Evolutionary conservation across 2,329 filamentous ascomycete species (phyloP), one percentile per base, ranked within the genome.

Genomic region (Scortechinia acanthostroma): DNA sequence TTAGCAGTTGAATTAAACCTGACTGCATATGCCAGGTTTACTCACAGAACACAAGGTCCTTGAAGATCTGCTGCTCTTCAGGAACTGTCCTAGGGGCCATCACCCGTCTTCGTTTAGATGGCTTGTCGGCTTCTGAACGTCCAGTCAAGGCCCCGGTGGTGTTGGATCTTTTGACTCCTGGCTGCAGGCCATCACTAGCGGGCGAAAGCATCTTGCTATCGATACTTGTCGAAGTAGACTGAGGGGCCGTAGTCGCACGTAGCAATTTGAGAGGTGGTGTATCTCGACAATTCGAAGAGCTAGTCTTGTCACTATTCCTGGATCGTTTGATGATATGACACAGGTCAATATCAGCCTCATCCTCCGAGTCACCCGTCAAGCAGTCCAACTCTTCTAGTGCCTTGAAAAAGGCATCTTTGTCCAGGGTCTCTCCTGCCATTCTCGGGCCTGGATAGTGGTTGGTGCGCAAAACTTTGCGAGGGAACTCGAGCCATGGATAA

Each of bases 21-120:
- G n/a, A n/a, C n/a, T n/a, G n/a, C n/a, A n/a, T n/a, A n/a, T n/a
- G n/a, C n/a, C n/a, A n/a, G n/a, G 17, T 15, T 19, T 13, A 40
- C 35, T 40, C 6, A 40, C 35, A 40, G 17, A 40, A 40, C 17
- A 40, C 35, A 40, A 40, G 35, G 17, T 19, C 17, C 17, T 40
- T 40, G 35, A 40, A 40, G 10, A 40, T 40, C 35, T 40, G 35
- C 35, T 40, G 10, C 35, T 19, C 10, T 40, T 40, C 35, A 15
- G 35, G 35, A 10, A 40, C 35, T 15, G 17, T 13, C 17, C 17
- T 40, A 17, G 17, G 13, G 20, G 10, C 17, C 6, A 6, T 10
- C 10, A 40, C 17, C 35, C 17, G 10, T 19, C 35, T 40, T 40
- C 17, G 14, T 17, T 40, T 40, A 6, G 10, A 40, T 15, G 35